Conservation (phyloP, 371 early-diverging fungal species). For the Actinomortierella wolfii region DNA sequence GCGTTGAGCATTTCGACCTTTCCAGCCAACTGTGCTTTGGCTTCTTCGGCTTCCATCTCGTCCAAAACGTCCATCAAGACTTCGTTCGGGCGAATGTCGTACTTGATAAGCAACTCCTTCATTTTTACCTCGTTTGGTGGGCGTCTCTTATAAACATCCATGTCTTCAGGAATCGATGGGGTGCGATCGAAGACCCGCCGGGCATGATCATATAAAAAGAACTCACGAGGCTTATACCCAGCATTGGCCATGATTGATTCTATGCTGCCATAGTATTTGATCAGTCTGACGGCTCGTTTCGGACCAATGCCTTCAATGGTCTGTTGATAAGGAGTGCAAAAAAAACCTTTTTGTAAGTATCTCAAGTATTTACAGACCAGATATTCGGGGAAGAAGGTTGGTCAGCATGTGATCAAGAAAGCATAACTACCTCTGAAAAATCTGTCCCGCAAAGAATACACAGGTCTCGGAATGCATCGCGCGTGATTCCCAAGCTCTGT, state of each 20-base stretch:
- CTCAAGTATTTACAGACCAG: no score
- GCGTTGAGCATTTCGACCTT: no score
- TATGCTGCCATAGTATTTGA: conserved; percentile 64
- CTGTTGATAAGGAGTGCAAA: conserved; percentile 4
- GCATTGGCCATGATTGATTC: conserved; percentile 57
- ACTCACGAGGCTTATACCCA: conserved; percentile 48
- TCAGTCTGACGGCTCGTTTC: conserved; percentile 57
- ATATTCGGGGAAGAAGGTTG: no score
- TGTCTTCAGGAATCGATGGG: conserved; percentile 46
- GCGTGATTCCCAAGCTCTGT: conserved; percentile 54
- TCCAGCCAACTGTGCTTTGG: no score
- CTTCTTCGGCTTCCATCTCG: neutral
- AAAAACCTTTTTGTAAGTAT: no score
- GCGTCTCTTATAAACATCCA: conserved; percentile 16
- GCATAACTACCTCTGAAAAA: conserved; percentile 53
- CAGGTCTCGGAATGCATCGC: conserved; percentile 67
- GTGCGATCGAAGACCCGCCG: conserved; percentile 53
- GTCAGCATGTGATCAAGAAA: neutral
- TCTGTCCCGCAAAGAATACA: conserved; percentile 87
- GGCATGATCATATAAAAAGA: conserved; percentile 58
- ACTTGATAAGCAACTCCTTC: conserved; percentile 35
- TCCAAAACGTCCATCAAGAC: conserved; percentile 13
- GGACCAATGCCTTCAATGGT: conserved; percentile 72
- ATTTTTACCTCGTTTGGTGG: conserved; percentile 11
- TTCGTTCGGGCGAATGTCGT: conserved; percentile 49